A percentile compares a stretch with the other conserved stretches of the same genome.
Conservation (phyloP, 495 filamentous ascomycete species). For the Aspergillus carlsbadensis region DNA sequence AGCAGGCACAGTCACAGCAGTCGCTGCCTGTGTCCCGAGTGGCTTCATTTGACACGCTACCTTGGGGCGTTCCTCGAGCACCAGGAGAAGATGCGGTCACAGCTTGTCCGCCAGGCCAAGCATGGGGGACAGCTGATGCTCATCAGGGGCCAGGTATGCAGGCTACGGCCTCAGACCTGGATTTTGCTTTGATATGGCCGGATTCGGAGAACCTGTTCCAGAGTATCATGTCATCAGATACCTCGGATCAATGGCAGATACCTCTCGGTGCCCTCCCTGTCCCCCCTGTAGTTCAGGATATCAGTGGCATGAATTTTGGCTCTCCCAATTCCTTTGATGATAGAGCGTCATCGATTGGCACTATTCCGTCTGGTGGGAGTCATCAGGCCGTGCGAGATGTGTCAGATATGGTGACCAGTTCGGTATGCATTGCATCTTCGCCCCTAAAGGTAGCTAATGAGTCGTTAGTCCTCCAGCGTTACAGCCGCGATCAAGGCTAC, state of each 20-base stretch:
- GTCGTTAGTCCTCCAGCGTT: conserved; percentile 40
- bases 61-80: conserved; percentile 29
- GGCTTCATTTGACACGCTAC: conserved; percentile 22
- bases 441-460: conserved; percentile 1
- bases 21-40: conserved; percentile 21
- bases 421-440: conserved; percentile 28
- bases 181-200: conserved; percentile 49
- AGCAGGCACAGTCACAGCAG: conserved; percentile 21
- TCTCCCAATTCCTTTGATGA: conserved; percentile 40
- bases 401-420: conserved; percentile 47
- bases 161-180: conserved; percentile 32
- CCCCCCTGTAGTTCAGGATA: conserved; percentile 34
- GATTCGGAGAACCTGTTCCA: conserved; percentile 50
- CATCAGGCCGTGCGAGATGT: conserved; percentile 49
- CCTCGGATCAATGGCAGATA: conserved; percentile 48
- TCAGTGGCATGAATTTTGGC: conserved; percentile 34
- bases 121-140: conserved; percentile 27
- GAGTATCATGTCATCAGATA: conserved; percentile 44
- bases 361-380: conserved; percentile 43
- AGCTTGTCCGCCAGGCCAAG: conserved; percentile 23
- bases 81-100: conserved; percentile 24
- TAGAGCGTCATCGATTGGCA: conserved; percentile 35
- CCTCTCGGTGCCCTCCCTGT: conserved; percentile 44
- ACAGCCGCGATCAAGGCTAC: conserved; percentile 48
- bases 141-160: conserved; percentile 25